Evolutionary conservation across 2,329 filamentous ascomycete species (phyloP).

Genomic region (Fusarium sp.): DNA sequence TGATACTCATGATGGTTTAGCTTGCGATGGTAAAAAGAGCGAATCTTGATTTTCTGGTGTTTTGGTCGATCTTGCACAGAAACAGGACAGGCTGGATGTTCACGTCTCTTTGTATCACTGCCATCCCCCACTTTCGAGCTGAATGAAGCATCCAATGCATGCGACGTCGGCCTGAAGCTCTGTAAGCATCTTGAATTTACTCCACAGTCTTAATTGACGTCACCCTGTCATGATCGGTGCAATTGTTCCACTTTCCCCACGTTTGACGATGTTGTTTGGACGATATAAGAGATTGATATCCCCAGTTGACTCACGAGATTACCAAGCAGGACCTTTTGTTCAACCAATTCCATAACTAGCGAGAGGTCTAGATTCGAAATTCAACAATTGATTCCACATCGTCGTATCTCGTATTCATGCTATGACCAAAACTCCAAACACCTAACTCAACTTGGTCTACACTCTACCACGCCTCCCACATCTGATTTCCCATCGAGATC

Average conservation of each 20-base stretch:
- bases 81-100: background rate
- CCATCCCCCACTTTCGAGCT: conserved; percentile 16
- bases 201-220: conserved; percentile 16
- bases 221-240: conserved; percentile 5
- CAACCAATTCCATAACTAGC: too few relatives aligned
- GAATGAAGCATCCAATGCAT: too few relatives aligned
- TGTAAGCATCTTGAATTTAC: too few relatives aligned
- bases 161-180: background rate
- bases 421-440: conserved; percentile 21
- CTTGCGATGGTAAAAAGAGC: conserved; percentile 3
- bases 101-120: conserved; percentile 16
- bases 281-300: background rate
- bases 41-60: background rate
- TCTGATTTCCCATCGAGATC: conserved; percentile 81
- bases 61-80: conserved; percentile 4
- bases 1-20: conserved; percentile 37
- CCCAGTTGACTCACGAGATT: background rate
- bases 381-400: conserved; percentile 19
- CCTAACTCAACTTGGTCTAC: background rate
- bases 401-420: conserved; percentile 21
- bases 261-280: background rate
- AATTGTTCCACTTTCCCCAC: conserved; percentile 15
- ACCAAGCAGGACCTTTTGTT: conserved; percentile 22
- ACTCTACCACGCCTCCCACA: conserved; percentile 81
- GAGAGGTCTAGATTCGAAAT: background rate